These are phyloP conservation scores for Gastrolobium villosum DNA, from an alignment of 306 rosid genomes.

Conservation along the genomic window DNA sequence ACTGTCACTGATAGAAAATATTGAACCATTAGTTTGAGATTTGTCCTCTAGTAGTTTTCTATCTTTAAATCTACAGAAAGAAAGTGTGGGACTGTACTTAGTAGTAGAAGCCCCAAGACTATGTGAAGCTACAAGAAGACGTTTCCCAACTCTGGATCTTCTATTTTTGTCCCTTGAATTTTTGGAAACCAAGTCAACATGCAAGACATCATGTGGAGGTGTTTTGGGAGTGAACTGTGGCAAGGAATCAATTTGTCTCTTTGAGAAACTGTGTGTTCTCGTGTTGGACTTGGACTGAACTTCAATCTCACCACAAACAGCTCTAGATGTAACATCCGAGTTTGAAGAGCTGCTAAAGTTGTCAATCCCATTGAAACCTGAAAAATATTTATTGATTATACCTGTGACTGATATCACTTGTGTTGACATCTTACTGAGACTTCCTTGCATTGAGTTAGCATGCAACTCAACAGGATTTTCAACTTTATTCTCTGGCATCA, in stretches of 20 bases:
- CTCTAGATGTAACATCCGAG: constrained; percentile 58
- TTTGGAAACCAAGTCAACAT: constrained; percentile 44
- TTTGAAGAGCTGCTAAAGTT: constrained; percentile 52
- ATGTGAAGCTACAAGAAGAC: constrained; percentile 66
- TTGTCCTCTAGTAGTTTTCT: constrained; percentile 45
- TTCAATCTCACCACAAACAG: constrained; percentile 46
- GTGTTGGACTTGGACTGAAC: constrained; percentile 50
- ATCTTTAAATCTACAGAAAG: constrained; percentile 54
- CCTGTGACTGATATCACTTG: constrained; percentile 73
- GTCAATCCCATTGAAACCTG: constrained; percentile 48
- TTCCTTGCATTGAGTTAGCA: constrained; percentile 50
- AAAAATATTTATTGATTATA: constrained; percentile 69
- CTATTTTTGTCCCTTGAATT: constrained; percentile 34
- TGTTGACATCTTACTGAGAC: constrained; percentile 60
- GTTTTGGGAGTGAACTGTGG: constrained; percentile 50
- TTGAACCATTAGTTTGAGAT: constrained; percentile 50
- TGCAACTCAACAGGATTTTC: constrained; percentile 43
- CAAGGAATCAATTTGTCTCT: constrained; percentile 38
- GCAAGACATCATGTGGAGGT: constrained; percentile 49
- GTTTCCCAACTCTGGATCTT: constrained; percentile 61
- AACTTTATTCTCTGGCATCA: constrained; percentile 46
- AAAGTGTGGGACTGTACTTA: constrained; percentile 53
- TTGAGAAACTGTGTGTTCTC: constrained; percentile 30
- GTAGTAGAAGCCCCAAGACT: constrained; percentile 62
- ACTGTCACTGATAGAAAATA: constrained; percentile 64